Evolutionary conservation across 352 stramenopile species (phyloP).

Genomic region (Phytophthora pini): DNA sequence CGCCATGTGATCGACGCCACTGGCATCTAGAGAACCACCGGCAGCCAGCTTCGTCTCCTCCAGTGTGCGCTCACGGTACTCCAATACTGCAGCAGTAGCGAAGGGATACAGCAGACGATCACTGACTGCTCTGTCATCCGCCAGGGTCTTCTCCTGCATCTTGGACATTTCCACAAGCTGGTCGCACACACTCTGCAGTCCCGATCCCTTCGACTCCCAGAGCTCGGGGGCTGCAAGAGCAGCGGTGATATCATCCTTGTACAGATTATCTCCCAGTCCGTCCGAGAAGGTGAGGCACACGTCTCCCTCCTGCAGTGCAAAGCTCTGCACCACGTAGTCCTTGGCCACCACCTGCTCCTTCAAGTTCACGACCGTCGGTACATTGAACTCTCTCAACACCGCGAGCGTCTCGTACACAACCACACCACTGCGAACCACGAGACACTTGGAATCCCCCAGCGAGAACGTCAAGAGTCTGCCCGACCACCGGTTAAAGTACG

Average conservation of each 20-base stretch:
- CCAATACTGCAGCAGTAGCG: constrained; percentile 61
- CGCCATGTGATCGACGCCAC: constrained; percentile 53
- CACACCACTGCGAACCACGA: constrained; percentile 56
- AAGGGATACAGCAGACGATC: constrained; percentile 58
- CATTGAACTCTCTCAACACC: constrained; percentile 81
- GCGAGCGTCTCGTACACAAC: constrained; percentile 75
- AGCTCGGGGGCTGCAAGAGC: constrained; percentile 28
- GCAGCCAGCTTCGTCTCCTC: constrained; percentile 37
- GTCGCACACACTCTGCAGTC: constrained; percentile 60
- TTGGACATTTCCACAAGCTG: constrained; percentile 56
- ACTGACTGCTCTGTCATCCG: neutral
- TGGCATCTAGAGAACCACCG: constrained; percentile 11
- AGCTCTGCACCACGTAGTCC: constrained; percentile 80
- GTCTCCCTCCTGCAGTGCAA: constrained; percentile 56
- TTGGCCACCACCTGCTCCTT: constrained; percentile 46
- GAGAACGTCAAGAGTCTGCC: constrained; percentile 69
- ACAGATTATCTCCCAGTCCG: constrained; percentile 81
- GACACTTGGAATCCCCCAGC: constrained; percentile 80
- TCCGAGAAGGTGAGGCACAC: constrained; percentile 81
- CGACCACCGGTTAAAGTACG: constrained; percentile 78
- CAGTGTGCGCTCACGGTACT: constrained; percentile 67
- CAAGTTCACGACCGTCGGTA: constrained; percentile 80
- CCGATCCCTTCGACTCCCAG: constrained; percentile 24
- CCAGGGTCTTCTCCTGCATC: constrained; percentile 28
- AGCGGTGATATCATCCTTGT: constrained; percentile 72